Conservation (phyloP, 306 rosid genomes). For the Cicer bijugum region DNA sequence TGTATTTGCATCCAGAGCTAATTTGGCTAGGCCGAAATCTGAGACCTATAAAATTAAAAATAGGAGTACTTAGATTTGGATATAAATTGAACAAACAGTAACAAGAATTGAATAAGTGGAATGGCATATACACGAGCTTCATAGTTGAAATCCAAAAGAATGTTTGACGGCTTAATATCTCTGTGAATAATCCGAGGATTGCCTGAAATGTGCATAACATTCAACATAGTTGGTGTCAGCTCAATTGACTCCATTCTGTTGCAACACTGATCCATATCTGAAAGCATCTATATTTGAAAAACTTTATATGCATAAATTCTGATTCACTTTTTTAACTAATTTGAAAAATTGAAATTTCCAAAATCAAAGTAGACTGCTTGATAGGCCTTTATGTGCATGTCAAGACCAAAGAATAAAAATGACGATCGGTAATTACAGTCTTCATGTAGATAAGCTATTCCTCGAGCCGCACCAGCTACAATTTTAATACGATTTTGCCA, state of each 20-base stretch:
- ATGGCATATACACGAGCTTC: conserved; percentile 74
- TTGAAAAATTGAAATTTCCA: conserved; percentile 6
- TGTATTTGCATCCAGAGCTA: conserved; percentile 74
- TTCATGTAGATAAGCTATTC: conserved; percentile 94
- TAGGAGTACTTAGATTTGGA: conserved; percentile 27
- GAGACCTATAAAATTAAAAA: conserved; percentile 66
- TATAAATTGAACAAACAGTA: conserved; percentile 14
- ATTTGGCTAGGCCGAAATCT: conserved; percentile 93
- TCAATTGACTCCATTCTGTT: neutral
- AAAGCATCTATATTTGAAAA: neutral
- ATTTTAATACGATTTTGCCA: conserved; percentile 83
- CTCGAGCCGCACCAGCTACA: conserved; percentile 95
- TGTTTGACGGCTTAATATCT: conserved; percentile 96
- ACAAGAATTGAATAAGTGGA: conserved; percentile 27
- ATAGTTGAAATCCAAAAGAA: conserved; percentile 78
- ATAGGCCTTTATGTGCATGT: conserved; percentile 23
- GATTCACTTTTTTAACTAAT: too few relatives aligned
- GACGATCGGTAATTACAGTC: conserved; percentile 69
- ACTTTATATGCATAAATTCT: neutral
- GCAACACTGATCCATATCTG: conserved; percentile 10
- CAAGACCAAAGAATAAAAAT: conserved; percentile 16
- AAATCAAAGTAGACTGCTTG: conserved; percentile 1
- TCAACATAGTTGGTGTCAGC: conserved; percentile 22
- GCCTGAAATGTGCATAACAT: conserved; percentile 58
- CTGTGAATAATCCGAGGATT: conserved; percentile 93